phyloP scores from a whole-genome alignment of 1,284 basidiomycete genomes.

The Sparassis latifolia region DNA sequence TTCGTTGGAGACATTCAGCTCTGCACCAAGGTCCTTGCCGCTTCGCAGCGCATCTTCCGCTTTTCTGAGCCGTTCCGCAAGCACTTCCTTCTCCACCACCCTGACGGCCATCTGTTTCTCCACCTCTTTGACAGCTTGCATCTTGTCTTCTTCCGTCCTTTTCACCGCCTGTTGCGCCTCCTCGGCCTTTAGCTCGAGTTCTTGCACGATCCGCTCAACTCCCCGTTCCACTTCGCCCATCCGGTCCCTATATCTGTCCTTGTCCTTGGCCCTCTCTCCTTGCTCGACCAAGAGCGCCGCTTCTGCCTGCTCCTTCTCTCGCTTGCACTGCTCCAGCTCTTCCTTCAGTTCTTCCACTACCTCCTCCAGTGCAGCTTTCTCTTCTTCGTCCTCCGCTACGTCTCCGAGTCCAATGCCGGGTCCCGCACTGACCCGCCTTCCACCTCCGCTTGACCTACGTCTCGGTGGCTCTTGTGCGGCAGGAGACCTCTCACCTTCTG shows the following conservation, averaged over 20 bases:
- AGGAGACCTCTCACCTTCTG: slow-evolving; percentile 13
- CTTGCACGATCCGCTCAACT: slow-evolving; percentile 57
- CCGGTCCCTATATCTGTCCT: slow-evolving; percentile 58
- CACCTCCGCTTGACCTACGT: slow-evolving; percentile 20
- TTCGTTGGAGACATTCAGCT: slow-evolving; percentile 57
- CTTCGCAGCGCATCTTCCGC: slow-evolving; percentile 54
- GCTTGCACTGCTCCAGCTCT: slow-evolving; percentile 30
- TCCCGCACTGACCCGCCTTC: slow-evolving; percentile 42
- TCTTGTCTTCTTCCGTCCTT: slow-evolving; percentile 35
- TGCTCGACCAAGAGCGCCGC: slow-evolving; percentile 41
- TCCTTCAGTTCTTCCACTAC: slow-evolving; percentile 44
- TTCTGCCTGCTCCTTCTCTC: slow-evolving; percentile 38
- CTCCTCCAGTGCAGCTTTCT: slow-evolving; percentile 44
- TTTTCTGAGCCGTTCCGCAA: slow-evolving; percentile 50
- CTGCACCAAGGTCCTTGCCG: slow-evolving; percentile 57
- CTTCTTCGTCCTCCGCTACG: slow-evolving; percentile 59
- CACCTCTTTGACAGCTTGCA: slow-evolving; percentile 40
- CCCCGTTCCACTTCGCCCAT: slow-evolving; percentile 66
- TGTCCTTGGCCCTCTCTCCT: slow-evolving; percentile 51
- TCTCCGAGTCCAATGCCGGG: slow-evolving; percentile 44
- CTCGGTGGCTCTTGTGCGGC: slow-evolving; percentile 7
- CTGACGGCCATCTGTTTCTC: slow-evolving; percentile 38
- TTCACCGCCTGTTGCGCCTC: slow-evolving; percentile 42
- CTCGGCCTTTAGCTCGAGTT: slow-evolving; percentile 50
- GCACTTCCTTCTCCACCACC: slow-evolving; percentile 46